phyloP scores from a whole-genome alignment of 2,329 filamentous ascomycete genomes.

The Botrytis hyacinthi region DNA sequence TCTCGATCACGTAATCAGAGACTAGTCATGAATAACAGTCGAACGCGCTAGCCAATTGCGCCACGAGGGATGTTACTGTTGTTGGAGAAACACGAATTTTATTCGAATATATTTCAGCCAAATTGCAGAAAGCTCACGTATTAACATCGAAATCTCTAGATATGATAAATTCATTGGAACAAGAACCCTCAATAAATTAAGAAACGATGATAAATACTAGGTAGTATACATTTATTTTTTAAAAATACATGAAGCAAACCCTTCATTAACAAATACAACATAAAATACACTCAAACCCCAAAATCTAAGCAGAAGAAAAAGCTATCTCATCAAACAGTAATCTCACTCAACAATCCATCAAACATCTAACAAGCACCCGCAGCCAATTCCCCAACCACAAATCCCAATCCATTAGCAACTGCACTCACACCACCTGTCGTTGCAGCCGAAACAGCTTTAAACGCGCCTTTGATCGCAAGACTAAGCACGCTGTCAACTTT shows the following conservation, averaged over 20 bases:
- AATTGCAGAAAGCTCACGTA: fast-evolving
- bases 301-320: not conserved
- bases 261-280: not conserved
- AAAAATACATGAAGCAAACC: not conserved
- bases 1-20: not conserved
- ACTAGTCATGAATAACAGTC: slow-evolving; percentile 7
- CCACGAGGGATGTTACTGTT: not conserved
- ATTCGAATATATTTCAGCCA: fast-evolving
- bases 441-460: not conserved
- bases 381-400: not conserved
- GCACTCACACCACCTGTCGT: not conserved
- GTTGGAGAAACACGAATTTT: fast-evolving
- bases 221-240: not conserved
- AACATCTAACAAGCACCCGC: not conserved
- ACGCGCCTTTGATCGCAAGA: not conserved
- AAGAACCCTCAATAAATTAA: not conserved
- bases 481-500: not conserved
- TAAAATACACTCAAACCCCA: not conserved
- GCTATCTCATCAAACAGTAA: not conserved
- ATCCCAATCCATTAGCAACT: not conserved
- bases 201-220: not conserved
- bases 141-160: not conserved
- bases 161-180: not conserved
- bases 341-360: not conserved
- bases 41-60: slow-evolving; percentile 20